Conservation (phyloP, 2,329 filamentous ascomycete species). For the Epichloe scottii region DNA sequence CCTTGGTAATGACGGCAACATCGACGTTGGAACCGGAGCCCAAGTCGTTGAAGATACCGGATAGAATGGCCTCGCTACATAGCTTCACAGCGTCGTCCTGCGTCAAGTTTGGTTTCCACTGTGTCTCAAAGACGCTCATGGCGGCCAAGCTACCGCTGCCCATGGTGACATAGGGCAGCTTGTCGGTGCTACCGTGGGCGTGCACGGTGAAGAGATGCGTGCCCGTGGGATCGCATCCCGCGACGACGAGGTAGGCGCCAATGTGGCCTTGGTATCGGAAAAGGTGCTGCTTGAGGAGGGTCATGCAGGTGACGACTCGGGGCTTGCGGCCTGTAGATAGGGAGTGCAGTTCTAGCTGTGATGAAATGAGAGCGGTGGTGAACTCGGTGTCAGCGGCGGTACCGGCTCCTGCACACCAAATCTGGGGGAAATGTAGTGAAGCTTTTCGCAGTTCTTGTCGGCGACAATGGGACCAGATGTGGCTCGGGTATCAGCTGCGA, state of each 20-base stretch:
- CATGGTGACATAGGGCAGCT: slow-evolving; percentile 99
- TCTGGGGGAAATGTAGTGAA: slow-evolving; percentile 98
- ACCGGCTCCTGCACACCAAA: slow-evolving; percentile 97
- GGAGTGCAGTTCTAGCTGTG: slow-evolving; percentile 93
- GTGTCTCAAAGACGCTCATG: slow-evolving; percentile 96
- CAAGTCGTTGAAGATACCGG: slow-evolving; percentile 97
- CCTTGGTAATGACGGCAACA: slow-evolving; percentile 85
- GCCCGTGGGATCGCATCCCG: slow-evolving; percentile 91
- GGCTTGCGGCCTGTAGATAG: slow-evolving; percentile 94
- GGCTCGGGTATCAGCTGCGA: slow-evolving; percentile 94
- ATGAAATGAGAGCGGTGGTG: slow-evolving; percentile 96
- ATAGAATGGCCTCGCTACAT: slow-evolving; percentile 75
- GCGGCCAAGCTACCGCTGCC: slow-evolving; percentile 89
- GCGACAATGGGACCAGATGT: slow-evolving; percentile 96
- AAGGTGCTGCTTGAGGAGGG: slow-evolving; percentile 96
- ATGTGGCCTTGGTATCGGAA: slow-evolving; percentile 98
- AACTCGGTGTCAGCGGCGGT: slow-evolving; percentile 98
- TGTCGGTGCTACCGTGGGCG: slow-evolving; percentile 95
- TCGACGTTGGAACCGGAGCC: slow-evolving; percentile 97
- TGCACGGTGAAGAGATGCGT: slow-evolving; percentile 95
- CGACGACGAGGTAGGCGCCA: slow-evolving; percentile 93
- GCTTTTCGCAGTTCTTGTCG: slow-evolving; percentile 99
- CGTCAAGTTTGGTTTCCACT: slow-evolving; percentile 72
- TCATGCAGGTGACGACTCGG: slow-evolving; percentile 98
- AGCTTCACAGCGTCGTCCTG: slow-evolving; percentile 73